phyloP scores from a whole-genome alignment of 495 filamentous ascomycete genomes.

The Ramalina intermedia region DNA sequence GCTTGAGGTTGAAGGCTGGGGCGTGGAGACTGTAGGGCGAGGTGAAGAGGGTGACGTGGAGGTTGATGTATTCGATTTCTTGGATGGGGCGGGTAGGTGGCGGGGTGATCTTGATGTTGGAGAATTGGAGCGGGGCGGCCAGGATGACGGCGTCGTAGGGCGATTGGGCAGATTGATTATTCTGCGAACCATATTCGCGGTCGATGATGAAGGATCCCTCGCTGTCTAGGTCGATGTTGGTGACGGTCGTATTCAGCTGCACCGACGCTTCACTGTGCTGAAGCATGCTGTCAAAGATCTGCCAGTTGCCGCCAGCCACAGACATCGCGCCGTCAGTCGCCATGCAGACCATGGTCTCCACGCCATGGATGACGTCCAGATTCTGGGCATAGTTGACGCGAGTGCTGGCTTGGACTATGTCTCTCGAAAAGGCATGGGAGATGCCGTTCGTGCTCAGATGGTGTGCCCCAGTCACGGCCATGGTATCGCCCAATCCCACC shows the following conservation, averaged over 20 bases:
- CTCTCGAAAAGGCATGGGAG: slow-evolving; percentile 48
- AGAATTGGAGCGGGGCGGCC: slow-evolving; percentile 61
- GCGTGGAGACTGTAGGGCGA: slow-evolving; percentile 56
- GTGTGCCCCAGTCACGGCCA: slow-evolving; percentile 53
- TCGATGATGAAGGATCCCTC: slow-evolving; percentile 37
- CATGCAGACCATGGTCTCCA: slow-evolving; percentile 91
- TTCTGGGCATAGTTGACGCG: slow-evolving; percentile 95
- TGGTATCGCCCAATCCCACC: slow-evolving; percentile 48
- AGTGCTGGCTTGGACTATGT: slow-evolving; percentile 85
- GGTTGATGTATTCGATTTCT: slow-evolving; percentile 61
- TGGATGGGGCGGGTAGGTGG: slow-evolving; percentile 35
- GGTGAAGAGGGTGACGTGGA: slow-evolving; percentile 83
- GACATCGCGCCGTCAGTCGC: slow-evolving; percentile 70
- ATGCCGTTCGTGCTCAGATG: slow-evolving; percentile 58
- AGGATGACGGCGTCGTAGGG: slow-evolving; percentile 69
- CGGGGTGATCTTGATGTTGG: slow-evolving; percentile 43
- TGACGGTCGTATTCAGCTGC: slow-evolving; percentile 57
- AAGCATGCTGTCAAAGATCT: slow-evolving; percentile 77
- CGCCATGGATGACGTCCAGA: slow-evolving; percentile 64
- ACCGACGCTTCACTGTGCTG: slow-evolving; percentile 44
- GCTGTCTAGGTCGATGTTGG: slow-evolving; percentile 35
- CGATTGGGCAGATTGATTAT: slow-evolving; percentile 6
- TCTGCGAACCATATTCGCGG: slow-evolving; percentile 14
- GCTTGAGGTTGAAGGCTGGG: slow-evolving; percentile 49
- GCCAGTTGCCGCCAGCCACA: slow-evolving; percentile 84